These are phyloP conservation scores for Podosphaera xanthii DNA, from an alignment of 2,329 filamentous ascomycete species.

Conservation along the genomic window DNA sequence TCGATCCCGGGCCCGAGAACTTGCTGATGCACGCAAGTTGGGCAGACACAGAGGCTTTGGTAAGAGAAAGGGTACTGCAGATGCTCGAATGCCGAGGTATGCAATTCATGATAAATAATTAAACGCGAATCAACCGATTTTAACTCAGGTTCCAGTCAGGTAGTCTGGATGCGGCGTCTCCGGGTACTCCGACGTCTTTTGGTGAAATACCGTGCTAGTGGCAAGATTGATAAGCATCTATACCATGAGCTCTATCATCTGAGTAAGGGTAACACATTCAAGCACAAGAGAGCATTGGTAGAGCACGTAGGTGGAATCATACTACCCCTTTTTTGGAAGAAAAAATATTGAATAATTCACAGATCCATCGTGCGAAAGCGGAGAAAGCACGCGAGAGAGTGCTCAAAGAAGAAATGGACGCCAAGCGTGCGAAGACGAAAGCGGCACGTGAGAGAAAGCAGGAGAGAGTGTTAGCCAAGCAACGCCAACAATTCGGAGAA, in stretches of 20 bases:
- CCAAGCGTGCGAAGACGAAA: conserved; percentile 99
- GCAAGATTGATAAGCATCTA: conserved; percentile 99
- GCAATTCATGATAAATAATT: conserved; percentile 17
- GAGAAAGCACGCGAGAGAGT: conserved; percentile 92
- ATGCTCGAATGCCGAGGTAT: conserved; percentile 97
- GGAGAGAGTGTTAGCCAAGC: conserved; percentile 81
- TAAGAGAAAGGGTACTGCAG: conserved; percentile 99
- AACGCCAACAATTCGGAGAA: conserved; percentile 61
- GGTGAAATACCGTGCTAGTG: conserved; percentile 98
- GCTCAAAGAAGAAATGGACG: conserved; percentile 99
- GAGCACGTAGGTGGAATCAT: conserved; percentile 69
- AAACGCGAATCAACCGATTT: not conserved
- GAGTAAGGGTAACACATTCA: conserved; percentile 99
- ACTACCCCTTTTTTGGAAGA: not conserved
- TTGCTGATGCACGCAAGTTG: conserved; percentile 83
- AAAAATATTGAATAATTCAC: not conserved
- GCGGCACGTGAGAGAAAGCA: conserved; percentile 95
- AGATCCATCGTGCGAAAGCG: conserved; percentile 99
- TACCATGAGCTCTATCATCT: conserved; percentile 99
- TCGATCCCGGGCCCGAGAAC: conserved; percentile 80
- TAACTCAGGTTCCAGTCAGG: conserved; percentile 41
- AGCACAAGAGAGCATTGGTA: conserved; percentile 99
- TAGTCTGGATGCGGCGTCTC: conserved; percentile 99
- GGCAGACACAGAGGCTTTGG: conserved; percentile 97
- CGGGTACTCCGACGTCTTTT: conserved; percentile 96